Conservation (phyloP, 768 basidiomycete species). For the Tulasnella sp. region DNA sequence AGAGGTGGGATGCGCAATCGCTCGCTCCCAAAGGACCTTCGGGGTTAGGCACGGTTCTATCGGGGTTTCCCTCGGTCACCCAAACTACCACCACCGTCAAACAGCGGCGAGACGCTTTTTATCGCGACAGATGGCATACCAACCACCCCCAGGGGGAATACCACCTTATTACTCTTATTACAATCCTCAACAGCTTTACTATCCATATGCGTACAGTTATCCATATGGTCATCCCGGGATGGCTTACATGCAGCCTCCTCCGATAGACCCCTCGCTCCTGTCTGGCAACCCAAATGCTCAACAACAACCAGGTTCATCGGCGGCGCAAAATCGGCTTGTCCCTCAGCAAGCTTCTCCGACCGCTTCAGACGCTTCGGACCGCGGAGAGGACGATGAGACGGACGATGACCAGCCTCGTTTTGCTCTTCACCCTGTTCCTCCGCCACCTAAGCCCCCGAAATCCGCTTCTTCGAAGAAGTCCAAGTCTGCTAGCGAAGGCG, state of each 20-base stretch:
- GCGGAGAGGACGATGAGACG: constrained; percentile 15
- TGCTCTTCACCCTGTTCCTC: constrained; percentile 22
- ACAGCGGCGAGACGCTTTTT: neutral
- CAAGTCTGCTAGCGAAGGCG: neutral
- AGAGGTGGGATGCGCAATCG: neutral
- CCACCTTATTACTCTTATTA: constrained; percentile 18
- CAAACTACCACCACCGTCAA: neutral
- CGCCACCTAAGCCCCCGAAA: neutral
- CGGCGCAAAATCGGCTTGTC: neutral
- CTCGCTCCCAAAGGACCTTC: neutral
- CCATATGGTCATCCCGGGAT: constrained; percentile 10
- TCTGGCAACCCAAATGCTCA: constrained; percentile 5
- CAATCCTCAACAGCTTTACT: constrained; percentile 20
- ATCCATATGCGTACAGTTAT: constrained; percentile 20
- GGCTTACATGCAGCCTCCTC: constrained; percentile 12
- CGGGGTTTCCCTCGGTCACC: neutral
- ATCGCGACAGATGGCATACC: neutral
- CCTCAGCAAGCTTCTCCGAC: constrained; percentile 9
- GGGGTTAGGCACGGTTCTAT: neutral
- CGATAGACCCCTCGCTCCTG: constrained; percentile 21
- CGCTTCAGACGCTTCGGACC: neutral
- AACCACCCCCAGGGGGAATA: constrained; percentile 7
- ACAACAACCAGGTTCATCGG: neutral
- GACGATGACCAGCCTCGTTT: constrained; percentile 23
- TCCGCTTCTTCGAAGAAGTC: neutral